These are phyloP conservation scores for Cryptococcus depauperatus DNA, from an alignment of 1,284 basidiomycete genomes.

Conservation along the genomic window DNA sequence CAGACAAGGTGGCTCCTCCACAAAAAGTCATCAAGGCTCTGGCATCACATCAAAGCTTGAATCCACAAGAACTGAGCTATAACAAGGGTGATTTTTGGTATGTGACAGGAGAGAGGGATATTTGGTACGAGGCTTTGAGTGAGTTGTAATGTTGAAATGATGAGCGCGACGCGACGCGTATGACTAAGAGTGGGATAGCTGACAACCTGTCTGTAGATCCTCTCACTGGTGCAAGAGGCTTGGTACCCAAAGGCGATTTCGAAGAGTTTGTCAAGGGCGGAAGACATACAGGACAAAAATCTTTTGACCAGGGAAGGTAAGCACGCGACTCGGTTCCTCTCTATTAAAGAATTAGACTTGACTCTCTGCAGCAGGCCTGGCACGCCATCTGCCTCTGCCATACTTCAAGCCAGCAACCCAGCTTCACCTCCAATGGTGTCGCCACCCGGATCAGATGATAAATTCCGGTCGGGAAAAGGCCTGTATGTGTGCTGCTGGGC, in stretches of 20 bases:
- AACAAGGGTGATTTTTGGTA: slow-evolving; percentile 96
- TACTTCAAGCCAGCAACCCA: slow-evolving; percentile 9
- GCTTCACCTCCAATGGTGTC: slow-evolving; percentile 17
- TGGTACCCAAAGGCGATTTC: slow-evolving; percentile 77
- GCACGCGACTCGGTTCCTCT: too few species aligned
- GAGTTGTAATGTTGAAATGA: slow-evolving; percentile 18
- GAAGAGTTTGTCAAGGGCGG: slow-evolving; percentile 77
- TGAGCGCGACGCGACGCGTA: background rate
- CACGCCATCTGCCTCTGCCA: slow-evolving; percentile 16
- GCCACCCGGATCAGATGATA: slow-evolving; percentile 10
- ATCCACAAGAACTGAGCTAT: slow-evolving; percentile 83
- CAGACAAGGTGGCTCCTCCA: slow-evolving; percentile 67
- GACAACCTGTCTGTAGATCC: slow-evolving; percentile 54
- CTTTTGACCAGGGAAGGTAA: slow-evolving; percentile 14
- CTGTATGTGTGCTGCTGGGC: slow-evolving; percentile 19
- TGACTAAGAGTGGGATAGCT: background rate
- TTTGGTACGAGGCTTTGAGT: slow-evolving; percentile 77
- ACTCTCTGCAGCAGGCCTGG: slow-evolving; percentile 12
- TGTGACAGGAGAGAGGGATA: slow-evolving; percentile 64
- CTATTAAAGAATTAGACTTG: too few species aligned
- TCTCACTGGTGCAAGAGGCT: slow-evolving; percentile 77
- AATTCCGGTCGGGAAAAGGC: slow-evolving; percentile 13
- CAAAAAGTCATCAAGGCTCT: slow-evolving; percentile 93
- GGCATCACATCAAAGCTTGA: slow-evolving; percentile 58
- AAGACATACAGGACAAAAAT: slow-evolving; percentile 14